These are phyloP conservation scores for Umbilicus rupestris DNA, from an alignment of 164 flowering plant genomes.

Conservation along the genomic window DNA sequence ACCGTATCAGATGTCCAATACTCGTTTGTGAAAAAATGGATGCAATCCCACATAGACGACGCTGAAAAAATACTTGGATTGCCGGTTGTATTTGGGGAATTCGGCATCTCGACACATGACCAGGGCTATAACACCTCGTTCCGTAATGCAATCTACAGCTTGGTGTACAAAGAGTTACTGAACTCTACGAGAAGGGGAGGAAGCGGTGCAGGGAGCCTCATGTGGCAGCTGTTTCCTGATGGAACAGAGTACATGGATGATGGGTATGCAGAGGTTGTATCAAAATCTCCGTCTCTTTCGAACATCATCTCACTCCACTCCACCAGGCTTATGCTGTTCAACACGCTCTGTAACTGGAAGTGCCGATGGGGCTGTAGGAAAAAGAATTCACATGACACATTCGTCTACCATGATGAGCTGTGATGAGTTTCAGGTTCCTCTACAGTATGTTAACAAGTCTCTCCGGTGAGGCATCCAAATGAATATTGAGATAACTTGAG, in stretches of 20 bases:
- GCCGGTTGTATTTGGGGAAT: conserved; percentile 81
- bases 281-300: conserved; percentile 53
- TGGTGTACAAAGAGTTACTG: conserved; percentile 50
- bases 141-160: conserved; percentile 41
- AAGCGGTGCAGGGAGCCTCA: conserved; percentile 66
- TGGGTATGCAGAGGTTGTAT: conserved; percentile 72
- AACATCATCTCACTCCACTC: conserved; percentile 70
- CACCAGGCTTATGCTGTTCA: conserved; percentile 48
- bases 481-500: no score
- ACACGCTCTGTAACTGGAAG: conserved; percentile 50
- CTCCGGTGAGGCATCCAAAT: no score
- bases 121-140: conserved; percentile 60
- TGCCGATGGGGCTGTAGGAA: conserved; percentile 84
- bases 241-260: conserved; percentile 93
- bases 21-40: conserved; percentile 67
- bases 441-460: no score
- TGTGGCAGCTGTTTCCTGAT: conserved; percentile 91
- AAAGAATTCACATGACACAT: conserved; percentile 29
- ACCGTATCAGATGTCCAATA: conserved; percentile 46
- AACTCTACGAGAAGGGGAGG: conserved; percentile 73
- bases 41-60: conserved; percentile 82
- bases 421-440: no score
- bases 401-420: conserved; percentile 43
- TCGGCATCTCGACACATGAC: conserved; percentile 71
- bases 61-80: conserved; percentile 68